These are phyloP conservation scores for Mangifera indica DNA, from an alignment of 345 rosid species.

Conservation along the genomic window DNA sequence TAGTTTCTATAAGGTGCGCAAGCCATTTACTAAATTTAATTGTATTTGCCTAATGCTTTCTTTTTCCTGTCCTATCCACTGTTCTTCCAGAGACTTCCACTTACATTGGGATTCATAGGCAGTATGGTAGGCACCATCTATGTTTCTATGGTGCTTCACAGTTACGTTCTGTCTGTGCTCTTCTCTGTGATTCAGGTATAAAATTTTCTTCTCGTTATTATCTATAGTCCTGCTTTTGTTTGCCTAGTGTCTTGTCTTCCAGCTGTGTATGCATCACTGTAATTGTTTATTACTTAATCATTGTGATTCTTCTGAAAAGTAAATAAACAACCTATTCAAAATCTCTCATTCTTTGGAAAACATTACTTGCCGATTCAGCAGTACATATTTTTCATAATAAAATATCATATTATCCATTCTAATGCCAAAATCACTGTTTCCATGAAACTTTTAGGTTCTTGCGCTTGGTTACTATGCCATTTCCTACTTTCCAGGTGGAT, in stretches of 20 bases:
- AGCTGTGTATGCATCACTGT: no score
- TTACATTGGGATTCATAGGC: conserved; percentile 52
- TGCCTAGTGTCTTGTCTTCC: not conserved
- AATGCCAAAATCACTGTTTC: not conserved
- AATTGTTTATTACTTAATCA: no score
- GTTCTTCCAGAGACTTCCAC: conserved; percentile 57
- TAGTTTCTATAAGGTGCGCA: no score
- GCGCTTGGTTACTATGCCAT: conserved; percentile 42
- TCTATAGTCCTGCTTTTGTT: not conserved
- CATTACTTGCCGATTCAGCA: not conserved
- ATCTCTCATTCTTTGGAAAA: not conserved
- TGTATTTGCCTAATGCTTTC: no score
- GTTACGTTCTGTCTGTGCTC: conserved; percentile 62
- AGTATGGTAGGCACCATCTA: conserved; percentile 67
- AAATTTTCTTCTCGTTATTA: not conserved
- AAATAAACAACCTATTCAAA: no score
- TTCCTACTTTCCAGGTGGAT: conserved; percentile 58
- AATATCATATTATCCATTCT: not conserved
- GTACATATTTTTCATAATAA: not conserved
- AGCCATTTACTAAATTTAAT: no score
- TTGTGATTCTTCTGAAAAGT: no score
- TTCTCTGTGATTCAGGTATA: conserved; percentile 68
- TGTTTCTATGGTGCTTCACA: conserved; percentile 70
- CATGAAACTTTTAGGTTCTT: conserved; percentile 32
- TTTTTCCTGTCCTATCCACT: not conserved